Base-by-base conservation (phyloP, 2,329 filamentous ascomycete genomes). In the Apiospora saccharicola region DNA sequence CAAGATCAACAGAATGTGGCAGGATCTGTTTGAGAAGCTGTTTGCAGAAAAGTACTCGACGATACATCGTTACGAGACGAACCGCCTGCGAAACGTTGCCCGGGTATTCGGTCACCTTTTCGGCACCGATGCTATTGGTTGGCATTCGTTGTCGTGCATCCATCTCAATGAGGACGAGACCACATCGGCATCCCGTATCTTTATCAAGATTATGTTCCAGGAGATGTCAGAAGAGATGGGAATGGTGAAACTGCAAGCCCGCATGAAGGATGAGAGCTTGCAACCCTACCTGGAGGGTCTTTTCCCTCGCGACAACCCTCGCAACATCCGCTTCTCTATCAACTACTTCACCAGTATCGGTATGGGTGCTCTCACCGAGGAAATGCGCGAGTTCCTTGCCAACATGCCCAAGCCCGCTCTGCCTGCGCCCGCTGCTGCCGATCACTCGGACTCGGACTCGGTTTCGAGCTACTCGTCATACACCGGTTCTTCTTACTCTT, bases 331-430 rank as follows among this genome's bases (percentile, higher is more conserved):
- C 71, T 99, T 99, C 86, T 94, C 95, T 69, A 98, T 99, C 91
- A 99, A 99, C 84, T 99, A 98, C 87, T 98, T 99, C 82, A 99
- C 96, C 13, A 96, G 95, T 78, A 97, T 99, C 78, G 95, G 95
- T 72, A 97, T 99, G 93, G 96, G 96, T 80, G 91, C 90, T 34
- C 88, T 99, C 74, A 99, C 96, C 1, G 96, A 99, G 80, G 93
- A 95, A 76, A 97, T 98, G 94, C 92, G 96, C 82, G 94, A 97
- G 79, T 91, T 92, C 80, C 88, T 99, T 72, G 93, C 95, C 81
- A 98, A 95, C 79, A 90, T 97, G 83, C 95, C 95, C 16, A 96
- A 97, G 80, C 95, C 95, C 3, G 88, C 93, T 1, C 85, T 93
- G 34, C 93, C 93, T 7, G 90, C 94, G 1, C 85, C 93, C 0